A percentile compares a stretch with the other conserved stretches of the same genome.
Evolutionary conservation across 225 moss, liverwort and hornwort genomes (phyloP).

Genomic region (Rhytidiadelphus loreus): DNA sequence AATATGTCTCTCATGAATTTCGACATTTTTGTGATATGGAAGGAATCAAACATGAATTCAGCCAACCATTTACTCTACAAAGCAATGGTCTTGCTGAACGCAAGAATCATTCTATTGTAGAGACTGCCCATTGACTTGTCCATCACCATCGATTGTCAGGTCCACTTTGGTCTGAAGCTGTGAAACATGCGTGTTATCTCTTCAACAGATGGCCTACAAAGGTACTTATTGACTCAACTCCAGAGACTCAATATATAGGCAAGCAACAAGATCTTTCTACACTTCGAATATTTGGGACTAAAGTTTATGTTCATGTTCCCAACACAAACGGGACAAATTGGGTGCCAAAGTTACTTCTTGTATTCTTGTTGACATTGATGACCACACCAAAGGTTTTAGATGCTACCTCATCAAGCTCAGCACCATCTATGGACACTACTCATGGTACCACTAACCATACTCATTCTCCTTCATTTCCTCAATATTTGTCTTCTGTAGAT

Average conservation of each 20-base stretch:
- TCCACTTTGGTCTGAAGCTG: neutral
- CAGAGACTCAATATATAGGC: rapidly evolving
- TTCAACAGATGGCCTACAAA: neutral
- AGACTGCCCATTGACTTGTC: rapidly evolving
- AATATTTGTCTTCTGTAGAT: no score
- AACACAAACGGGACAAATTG: neutral
- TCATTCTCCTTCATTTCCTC: no score
- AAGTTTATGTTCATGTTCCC: neutral
- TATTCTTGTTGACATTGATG: no score
- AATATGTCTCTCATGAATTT: neutral
- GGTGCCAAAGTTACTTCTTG: no score
- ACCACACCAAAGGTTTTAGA: no score
- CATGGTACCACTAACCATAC: no score
- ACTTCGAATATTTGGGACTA: neutral
- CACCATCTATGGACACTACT: no score
- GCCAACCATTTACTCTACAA: neutral
- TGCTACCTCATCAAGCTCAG: no score
- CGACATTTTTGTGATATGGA: rapidly evolving
- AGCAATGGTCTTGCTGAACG: neutral
- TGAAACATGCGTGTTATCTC: rapidly evolving
- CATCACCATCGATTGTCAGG: neutral
- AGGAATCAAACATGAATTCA: neutral
- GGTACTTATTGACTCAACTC: rapidly evolving
- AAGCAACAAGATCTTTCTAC: neutral
- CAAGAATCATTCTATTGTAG: neutral